Evolutionary conservation across 306 rosid species (phyloP), one percentile per base, ranked within the genome.

Genomic region (Dalbergia oliveri): DNA sequence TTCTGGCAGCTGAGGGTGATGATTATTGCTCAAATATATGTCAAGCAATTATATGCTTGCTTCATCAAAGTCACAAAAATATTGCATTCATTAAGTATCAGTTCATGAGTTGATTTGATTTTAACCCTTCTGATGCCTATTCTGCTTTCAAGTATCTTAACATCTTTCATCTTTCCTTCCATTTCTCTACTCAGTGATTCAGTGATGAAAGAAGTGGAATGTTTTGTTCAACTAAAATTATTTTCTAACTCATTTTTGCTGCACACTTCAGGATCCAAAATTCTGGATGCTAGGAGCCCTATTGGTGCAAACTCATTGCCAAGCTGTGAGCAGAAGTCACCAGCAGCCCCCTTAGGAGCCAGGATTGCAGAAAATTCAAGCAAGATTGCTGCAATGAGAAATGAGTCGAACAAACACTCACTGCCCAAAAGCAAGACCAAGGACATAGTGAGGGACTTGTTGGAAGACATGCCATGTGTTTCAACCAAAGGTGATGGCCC

Each of bases 381-480:
- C 35, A 74, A 57, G 31, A 26, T 72, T 44, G 66, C 19, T 11
- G 76, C 60, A 37, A 45, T 66, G 47, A n/a, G 74, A 21, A 79
- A 39, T 26, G 77, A 74, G 53, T 39, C 80, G 2, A 31, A 63
- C 60, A 71, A 65, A 8, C 62, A 66, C 3, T 15, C 71, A 3
- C 21, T 39, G 11, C 50, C 79, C 6, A 73, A 66, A 11, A 78
- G 66, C 39, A 86, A 54, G 45, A 49, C 73, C n/a, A 88, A 81
- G 68, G 84, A 88, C 12, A 59, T 77, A 21, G 69, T 58, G 47
- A 88, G 56, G 82, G 87, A 84, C 66, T 75, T 86, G 71, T 76
- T 89, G 84, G 90, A 88, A 41, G 93, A 84, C 39, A 89, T 93
- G 97, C 97, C 97, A 0, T 79, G 91, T 49, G 97, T 93, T 37